Evolutionary conservation across 2,329 filamentous ascomycete genomes (phyloP).

Genomic region (Lasiodiplodia gonubiensis): DNA sequence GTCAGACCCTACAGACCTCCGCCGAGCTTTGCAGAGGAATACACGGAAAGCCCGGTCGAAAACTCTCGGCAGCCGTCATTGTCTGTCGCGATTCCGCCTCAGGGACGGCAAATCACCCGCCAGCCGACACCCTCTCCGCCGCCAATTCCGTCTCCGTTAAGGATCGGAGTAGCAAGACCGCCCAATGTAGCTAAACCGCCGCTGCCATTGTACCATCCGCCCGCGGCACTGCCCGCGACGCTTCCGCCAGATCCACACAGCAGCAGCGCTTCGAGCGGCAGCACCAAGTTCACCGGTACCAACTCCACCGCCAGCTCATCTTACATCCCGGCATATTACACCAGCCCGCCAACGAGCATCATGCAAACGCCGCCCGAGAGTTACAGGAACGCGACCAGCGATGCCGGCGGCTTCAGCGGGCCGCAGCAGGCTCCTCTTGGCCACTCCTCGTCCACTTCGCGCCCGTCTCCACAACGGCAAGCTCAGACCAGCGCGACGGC

Average conservation of each 20-base stretch:
- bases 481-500: constrained; percentile 7
- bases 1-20: constrained; percentile 8
- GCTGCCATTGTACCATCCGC: constrained; percentile 10
- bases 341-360: constrained; percentile 22
- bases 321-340: constrained; percentile 22
- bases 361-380: constrained; percentile 24
- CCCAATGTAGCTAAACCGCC: constrained; percentile 5
- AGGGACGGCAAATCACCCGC: not conserved
- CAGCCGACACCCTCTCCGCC: constrained; percentile 29
- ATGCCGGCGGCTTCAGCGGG: constrained; percentile 2
- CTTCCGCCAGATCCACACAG: constrained; percentile 13
- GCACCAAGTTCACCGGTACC: constrained; percentile 20
- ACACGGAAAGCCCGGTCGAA: constrained; percentile 5
- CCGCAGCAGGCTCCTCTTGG: not conserved
- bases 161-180: constrained; percentile 5
- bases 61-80: constrained; percentile 1
- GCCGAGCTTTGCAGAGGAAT: constrained; percentile 9
- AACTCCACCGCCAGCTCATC: constrained; percentile 25
- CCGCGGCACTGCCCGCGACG: not conserved
- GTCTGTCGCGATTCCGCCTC: constrained; percentile 15
- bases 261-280: constrained; percentile 23
- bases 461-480: constrained; percentile 14
- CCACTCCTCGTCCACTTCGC: not conserved
- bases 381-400: constrained; percentile 5
- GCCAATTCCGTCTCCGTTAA: constrained; percentile 32